phyloP scores from a whole-genome alignment of 1,139 yeast species.

The Wickerhamomyces sp. region DNA sequence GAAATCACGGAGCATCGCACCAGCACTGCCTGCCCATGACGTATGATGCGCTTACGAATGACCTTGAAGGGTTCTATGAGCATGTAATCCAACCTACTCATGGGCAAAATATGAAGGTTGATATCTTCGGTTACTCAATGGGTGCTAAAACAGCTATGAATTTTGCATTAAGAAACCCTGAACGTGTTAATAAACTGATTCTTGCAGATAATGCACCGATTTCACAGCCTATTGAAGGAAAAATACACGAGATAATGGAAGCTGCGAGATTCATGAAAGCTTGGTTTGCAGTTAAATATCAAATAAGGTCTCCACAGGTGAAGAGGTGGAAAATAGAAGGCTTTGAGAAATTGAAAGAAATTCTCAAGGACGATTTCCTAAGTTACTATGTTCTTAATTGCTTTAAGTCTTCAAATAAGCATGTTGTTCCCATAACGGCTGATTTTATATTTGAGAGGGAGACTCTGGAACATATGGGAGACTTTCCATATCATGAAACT shows the following conservation, averaged over 20 bases:
- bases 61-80: conserved; percentile 27
- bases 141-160: conserved; percentile 49
- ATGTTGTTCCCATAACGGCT: background rate
- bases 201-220: conserved; percentile 44
- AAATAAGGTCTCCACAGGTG: background rate
- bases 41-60: conserved; percentile 40
- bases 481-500: background rate
- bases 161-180: conserved; percentile 32
- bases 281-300: conserved; percentile 1
- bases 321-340: background rate
- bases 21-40: conserved; percentile 38
- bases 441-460: background rate
- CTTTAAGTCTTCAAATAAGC: background rate
- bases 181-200: conserved; percentile 31
- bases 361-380: background rate
- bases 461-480: background rate
- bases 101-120: conserved; percentile 13
- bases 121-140: conserved; percentile 46
- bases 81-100: no score
- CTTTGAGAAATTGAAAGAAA: background rate
- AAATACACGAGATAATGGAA: conserved; percentile 4
- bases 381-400: background rate
- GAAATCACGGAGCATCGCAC: conserved; percentile 51
- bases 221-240: conserved; percentile 8
- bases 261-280: conserved; percentile 1